These are phyloP conservation scores for Exophiala sp. DNA, from an alignment of 2,329 filamentous ascomycete genomes.

Conservation along the genomic window DNA sequence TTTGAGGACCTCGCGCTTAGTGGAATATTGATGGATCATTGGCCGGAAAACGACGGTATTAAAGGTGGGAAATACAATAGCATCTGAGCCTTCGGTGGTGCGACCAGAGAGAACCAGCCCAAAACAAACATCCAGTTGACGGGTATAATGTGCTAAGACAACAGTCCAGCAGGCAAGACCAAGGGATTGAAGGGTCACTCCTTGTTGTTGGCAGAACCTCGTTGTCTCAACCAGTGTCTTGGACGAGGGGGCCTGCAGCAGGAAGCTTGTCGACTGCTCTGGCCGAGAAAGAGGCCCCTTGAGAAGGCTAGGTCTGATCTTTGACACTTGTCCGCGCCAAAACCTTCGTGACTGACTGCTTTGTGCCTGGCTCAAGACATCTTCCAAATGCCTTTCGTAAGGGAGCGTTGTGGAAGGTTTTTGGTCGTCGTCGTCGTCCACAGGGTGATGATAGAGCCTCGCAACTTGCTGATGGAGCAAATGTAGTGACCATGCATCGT, in stretches of 20 bases:
- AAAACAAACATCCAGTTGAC: constrained; percentile 68
- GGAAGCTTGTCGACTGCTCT: constrained; percentile 31
- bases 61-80: constrained; percentile 80
- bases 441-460: constrained; percentile 2
- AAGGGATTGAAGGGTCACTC: constrained; percentile 68
- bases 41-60: constrained; percentile 75
- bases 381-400: constrained; percentile 45
- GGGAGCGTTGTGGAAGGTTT: not conserved
- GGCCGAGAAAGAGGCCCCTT: not conserved
- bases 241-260: constrained; percentile 45
- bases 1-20: constrained; percentile 55
- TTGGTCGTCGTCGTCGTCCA: not conserved
- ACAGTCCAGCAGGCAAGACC: constrained; percentile 72
- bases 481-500: constrained; percentile 78
- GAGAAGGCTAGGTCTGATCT: constrained; percentile 10
- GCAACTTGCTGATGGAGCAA: constrained; percentile 60
- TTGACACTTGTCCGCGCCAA: constrained; percentile 62
- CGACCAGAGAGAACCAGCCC: constrained; percentile 79
- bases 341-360: constrained; percentile 52
- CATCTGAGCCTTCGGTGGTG: constrained; percentile 62
- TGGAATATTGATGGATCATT: constrained; percentile 60
- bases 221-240: constrained; percentile 41
- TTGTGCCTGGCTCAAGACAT: constrained; percentile 46
- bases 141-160: constrained; percentile 57
- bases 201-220: constrained; percentile 58